Evolutionary conservation across 768 basidiomycete species (phyloP).

Genomic region (Chlorophyllum brunneum): DNA sequence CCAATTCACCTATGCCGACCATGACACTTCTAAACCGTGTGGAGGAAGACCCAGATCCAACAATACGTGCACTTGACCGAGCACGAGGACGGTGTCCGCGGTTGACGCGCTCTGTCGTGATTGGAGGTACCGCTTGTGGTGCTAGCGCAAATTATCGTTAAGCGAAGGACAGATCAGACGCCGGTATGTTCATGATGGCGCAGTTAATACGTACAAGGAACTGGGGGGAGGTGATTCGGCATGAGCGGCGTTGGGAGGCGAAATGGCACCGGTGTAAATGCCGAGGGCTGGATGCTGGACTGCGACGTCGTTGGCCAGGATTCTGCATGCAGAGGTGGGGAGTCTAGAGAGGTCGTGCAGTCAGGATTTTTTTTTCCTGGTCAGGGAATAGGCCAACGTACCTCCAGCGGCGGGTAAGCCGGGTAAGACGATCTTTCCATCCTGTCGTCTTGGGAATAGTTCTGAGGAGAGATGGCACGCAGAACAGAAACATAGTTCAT

Average conservation of each 20-base stretch:
- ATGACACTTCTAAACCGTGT: constrained; percentile 4
- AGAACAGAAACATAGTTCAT: constrained; percentile 10
- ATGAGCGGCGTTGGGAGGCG: constrained; percentile 2
- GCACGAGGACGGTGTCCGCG: constrained; percentile 11
- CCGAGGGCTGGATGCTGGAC: neutral
- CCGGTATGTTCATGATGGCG: neutral
- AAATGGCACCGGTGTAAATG: neutral
- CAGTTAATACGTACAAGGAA: constrained; percentile 6
- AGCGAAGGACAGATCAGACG: constrained; percentile 1
- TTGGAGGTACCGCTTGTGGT: neutral
- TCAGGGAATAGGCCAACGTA: neutral
- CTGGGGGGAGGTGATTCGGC: constrained; percentile 2
- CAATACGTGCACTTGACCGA: constrained; percentile 3
- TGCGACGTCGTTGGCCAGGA: neutral
- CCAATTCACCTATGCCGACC: neutral
- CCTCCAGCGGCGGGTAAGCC: constrained; percentile 1
- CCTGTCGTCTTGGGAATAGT: constrained; percentile 14
- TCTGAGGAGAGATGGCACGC: constrained; percentile 13
- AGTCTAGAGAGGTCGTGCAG: neutral
- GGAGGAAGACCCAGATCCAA: neutral
- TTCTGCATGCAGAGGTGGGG: constrained; percentile 1
- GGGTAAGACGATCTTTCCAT: constrained; percentile 11
- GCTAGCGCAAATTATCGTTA: neutral
- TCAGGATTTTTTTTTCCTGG: neutral
- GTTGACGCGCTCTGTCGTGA: neutral